phyloP scores from a whole-genome alignment of 2,329 filamentous ascomycete species.

The Alternaria solani region DNA sequence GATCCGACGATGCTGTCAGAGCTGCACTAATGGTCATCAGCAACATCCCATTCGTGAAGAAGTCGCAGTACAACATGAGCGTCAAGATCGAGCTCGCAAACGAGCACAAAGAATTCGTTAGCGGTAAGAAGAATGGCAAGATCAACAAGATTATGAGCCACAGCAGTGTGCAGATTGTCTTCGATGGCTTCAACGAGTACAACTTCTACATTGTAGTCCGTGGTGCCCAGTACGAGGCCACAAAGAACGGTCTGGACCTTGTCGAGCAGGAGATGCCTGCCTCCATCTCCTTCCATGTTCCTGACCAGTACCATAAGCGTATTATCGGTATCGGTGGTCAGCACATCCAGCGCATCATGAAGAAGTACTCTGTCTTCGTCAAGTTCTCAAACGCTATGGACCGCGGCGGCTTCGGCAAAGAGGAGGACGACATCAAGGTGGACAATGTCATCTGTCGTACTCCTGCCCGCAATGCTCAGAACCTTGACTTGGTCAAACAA shows the following conservation, averaged over 20 bases:
- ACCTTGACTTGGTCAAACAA: conserved; percentile 94
- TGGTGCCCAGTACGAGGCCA: conserved; percentile 88
- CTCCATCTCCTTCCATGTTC: conserved; percentile 98
- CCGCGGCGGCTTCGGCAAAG: conserved; percentile 87
- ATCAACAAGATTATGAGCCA: conserved; percentile 99
- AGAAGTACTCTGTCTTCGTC: conserved; percentile 99
- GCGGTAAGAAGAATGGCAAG: conserved; percentile 99
- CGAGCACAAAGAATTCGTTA: conserved; percentile 99
- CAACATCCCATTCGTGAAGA: conserved; percentile 86
- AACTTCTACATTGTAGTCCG: conserved; percentile 99
- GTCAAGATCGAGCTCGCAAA: conserved; percentile 99
- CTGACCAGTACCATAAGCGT: conserved; percentile 98
- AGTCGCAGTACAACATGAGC: conserved; percentile 88
- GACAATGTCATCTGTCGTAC: conserved; percentile 99
- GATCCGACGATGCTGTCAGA: conserved; percentile 95
- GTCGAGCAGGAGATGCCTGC: conserved; percentile 99
- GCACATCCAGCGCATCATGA: conserved; percentile 99
- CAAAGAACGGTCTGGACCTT: conserved; percentile 88
- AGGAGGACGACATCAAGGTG: conserved; percentile 97
- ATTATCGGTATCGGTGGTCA: conserved; percentile 99
- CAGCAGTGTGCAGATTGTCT: conserved; percentile 98
- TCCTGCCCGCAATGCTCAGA: conserved; percentile 94
- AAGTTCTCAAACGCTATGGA: conserved; percentile 99
- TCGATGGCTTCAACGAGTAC: conserved; percentile 99
- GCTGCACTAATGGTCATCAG: conserved; percentile 93